Evolutionary conservation across 805 yeast species (phyloP).

Genomic region (Suhomyces vadensis): DNA sequence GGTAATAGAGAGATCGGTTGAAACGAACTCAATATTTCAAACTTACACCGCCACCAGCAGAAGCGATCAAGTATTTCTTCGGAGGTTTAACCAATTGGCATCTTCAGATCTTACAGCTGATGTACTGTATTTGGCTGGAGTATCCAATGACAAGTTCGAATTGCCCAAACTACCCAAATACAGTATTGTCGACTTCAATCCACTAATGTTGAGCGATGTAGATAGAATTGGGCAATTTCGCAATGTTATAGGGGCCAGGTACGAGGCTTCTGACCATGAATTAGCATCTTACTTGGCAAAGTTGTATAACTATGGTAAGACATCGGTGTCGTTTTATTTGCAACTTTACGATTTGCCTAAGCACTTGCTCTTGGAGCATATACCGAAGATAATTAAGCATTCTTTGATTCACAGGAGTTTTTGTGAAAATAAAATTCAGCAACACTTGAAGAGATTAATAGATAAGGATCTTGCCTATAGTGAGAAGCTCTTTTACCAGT

Average conservation of each 20-base stretch:
- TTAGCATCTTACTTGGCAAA: neutral
- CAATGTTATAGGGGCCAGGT: neutral
- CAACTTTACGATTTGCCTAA: neutral
- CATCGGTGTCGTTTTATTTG: constrained; percentile 3
- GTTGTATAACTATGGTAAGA: constrained; percentile 2
- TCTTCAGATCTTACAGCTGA: neutral
- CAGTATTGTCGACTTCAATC: constrained; percentile 7
- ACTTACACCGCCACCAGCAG: neutral
- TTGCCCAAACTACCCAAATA: constrained; percentile 7
- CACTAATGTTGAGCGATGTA: constrained; percentile 6
- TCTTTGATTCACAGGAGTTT: constrained; percentile 3
- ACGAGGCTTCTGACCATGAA: neutral
- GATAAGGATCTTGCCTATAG: neutral
- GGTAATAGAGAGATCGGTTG: neutral
- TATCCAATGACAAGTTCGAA: constrained; percentile 3
- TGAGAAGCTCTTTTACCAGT: constrained; percentile 8
- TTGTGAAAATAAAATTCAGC: neutral
- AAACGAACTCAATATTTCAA: neutral
- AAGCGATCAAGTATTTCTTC: neutral
- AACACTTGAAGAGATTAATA: neutral
- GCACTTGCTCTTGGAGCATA: neutral
- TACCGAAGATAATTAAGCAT: neutral
- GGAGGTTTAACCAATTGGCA: constrained; percentile 2
- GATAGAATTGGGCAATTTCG: neutral
- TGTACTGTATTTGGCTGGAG: neutral